Percentiles rank a stretch among this genome's conserved stretches.
Evolutionary conservation across 768 basidiomycete genomes (phyloP).

Genomic region (Antrodiella citrinella): DNA sequence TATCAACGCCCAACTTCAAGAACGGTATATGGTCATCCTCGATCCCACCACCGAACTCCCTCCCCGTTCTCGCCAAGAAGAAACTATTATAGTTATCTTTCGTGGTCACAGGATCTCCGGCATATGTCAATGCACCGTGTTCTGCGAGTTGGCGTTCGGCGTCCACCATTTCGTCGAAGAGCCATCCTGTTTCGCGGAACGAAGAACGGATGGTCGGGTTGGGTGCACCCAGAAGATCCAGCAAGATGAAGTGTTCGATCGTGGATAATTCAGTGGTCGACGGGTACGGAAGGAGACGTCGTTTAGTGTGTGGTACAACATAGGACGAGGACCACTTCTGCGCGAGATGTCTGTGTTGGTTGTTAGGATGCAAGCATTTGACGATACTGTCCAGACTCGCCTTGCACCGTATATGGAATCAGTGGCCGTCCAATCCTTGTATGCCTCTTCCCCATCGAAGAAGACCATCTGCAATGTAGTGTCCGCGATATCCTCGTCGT

Average conservation of each 20-base stretch:
- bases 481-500: conserved; percentile 71
- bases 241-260: conserved; percentile 86
- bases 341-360: conserved; percentile 67
- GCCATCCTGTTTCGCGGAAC: conserved; percentile 86
- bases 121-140: conserved; percentile 51
- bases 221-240: conserved; percentile 83
- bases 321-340: conserved; percentile 73
- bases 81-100: conserved; percentile 53
- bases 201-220: conserved; percentile 73
- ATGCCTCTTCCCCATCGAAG: conserved; percentile 98
- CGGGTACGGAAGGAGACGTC: conserved; percentile 39
- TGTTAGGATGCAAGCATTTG: neutral
- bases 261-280: conserved; percentile 58
- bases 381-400: conserved; percentile 31
- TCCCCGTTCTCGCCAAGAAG: conserved; percentile 45
- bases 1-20: conserved; percentile 68
- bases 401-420: conserved; percentile 96
- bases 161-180: conserved; percentile 70
- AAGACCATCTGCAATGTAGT: conserved; percentile 90
- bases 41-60: conserved; percentile 48
- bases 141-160: conserved; percentile 68
- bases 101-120: conserved; percentile 30
- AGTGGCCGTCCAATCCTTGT: conserved; percentile 76
- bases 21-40: conserved; percentile 96
- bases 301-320: conserved; percentile 48